Evolutionary conservation across 139 green algal genomes (phyloP).

Genomic region (Chlorella sp.): DNA sequence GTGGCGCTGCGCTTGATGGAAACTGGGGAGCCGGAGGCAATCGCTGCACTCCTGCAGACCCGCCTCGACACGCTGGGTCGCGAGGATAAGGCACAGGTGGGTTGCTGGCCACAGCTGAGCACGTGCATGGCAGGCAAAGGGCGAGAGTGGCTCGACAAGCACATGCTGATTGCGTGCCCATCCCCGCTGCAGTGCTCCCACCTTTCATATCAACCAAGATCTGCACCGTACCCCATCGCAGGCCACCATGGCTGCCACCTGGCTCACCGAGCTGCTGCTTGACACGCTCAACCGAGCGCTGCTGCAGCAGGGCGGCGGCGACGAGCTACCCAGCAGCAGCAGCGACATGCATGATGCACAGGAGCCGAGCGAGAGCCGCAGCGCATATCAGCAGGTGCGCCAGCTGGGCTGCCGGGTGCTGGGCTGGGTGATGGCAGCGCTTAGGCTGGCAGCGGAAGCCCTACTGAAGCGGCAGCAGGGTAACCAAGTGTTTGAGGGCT

Average conservation of each 20-base stretch:
- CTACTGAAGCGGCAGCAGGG: too few species aligned
- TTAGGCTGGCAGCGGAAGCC: neutral
- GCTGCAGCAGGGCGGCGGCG: conserved; percentile 41
- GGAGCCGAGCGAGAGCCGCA: neutral
- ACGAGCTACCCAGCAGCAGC: conserved; percentile 34
- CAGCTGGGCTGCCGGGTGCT: neutral
- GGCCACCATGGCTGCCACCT: conserved; percentile 91
- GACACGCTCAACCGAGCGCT: conserved; percentile 84
- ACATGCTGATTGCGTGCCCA: too few species aligned
- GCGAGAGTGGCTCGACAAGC: too few species aligned
- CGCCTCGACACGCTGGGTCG: conserved; percentile 64
- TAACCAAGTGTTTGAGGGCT: too few species aligned
- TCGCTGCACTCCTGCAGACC: conserved; percentile 67
- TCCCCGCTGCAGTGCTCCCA: too few species aligned
- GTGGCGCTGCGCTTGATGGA: conserved; percentile 85
- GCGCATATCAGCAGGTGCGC: conserved; percentile 27
- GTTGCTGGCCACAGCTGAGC: too few species aligned
- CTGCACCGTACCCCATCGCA: too few species aligned
- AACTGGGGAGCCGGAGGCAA: conserved; percentile 49
- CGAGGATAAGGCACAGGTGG: conserved; percentile 57
- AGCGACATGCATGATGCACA: neutral
- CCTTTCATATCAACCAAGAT: too few species aligned
- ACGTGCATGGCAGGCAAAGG: too few species aligned
- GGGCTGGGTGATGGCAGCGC: neutral
- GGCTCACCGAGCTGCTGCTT: conserved; percentile 93